Conservation (phyloP, 2,329 filamentous ascomycete species). For the Hyphodiscus sp. region DNA sequence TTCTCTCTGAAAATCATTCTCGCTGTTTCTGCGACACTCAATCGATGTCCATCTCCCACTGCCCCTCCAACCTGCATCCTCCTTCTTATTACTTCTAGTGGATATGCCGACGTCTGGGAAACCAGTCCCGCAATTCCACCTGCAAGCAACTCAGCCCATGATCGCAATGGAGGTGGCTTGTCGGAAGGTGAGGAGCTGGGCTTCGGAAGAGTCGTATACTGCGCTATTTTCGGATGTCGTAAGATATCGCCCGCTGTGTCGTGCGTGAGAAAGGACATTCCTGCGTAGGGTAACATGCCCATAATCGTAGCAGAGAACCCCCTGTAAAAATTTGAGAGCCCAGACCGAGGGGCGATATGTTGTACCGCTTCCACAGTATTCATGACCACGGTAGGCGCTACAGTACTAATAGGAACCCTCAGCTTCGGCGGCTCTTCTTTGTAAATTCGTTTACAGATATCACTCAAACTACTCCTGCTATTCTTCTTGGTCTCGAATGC, state of each 20-base stretch:
- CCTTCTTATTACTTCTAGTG: slow-evolving; percentile 83
- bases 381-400: slow-evolving; percentile 35
- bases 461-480: slow-evolving; percentile 60
- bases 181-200: slow-evolving; percentile 46
- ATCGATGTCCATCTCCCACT: slow-evolving; percentile 77
- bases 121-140: slow-evolving; percentile 84
- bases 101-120: slow-evolving; percentile 88
- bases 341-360: slow-evolving; percentile 53
- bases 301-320: slow-evolving; percentile 86
- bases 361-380: slow-evolving; percentile 40
- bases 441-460: slow-evolving; percentile 84
- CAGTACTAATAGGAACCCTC: slow-evolving; percentile 33
- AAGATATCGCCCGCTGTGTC: slow-evolving; percentile 83
- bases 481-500: slow-evolving; percentile 87
- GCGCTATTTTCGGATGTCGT: slow-evolving; percentile 58
- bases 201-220: slow-evolving; percentile 68
- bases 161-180: slow-evolving; percentile 67
- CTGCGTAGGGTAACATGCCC: slow-evolving; percentile 95
- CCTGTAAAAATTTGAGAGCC: slow-evolving; percentile 87
- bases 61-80: slow-evolving; percentile 96
- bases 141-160: slow-evolving; percentile 78
- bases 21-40: slow-evolving; percentile 75
- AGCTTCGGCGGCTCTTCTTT: slow-evolving; percentile 52
- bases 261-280: slow-evolving; percentile 91
- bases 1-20: slow-evolving; percentile 67